These are phyloP conservation scores for Neospermospora avenae DNA, from an alignment of 2,329 filamentous ascomycete species.

Conservation along the genomic window DNA sequence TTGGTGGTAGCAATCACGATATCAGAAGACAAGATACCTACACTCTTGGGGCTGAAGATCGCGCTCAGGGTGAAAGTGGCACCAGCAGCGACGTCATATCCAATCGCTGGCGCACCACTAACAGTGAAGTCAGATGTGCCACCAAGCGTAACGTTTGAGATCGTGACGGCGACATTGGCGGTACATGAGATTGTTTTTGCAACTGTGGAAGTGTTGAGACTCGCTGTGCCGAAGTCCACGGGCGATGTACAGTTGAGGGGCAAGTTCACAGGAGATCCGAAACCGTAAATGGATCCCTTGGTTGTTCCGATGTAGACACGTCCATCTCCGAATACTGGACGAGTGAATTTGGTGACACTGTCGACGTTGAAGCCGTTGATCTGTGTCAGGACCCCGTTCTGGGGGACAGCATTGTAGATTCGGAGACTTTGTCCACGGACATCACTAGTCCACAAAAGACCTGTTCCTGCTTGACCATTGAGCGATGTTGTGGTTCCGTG, in stretches of 20 bases:
- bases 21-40: constrained; percentile 48
- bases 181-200: constrained; percentile 44
- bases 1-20: constrained; percentile 49
- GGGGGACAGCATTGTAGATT: constrained; percentile 51
- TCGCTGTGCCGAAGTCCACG: constrained; percentile 45
- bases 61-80: constrained; percentile 43
- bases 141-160: constrained; percentile 41
- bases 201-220: constrained; percentile 39
- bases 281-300: constrained; percentile 50
- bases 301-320: constrained; percentile 52
- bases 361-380: constrained; percentile 50
- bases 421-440: constrained; percentile 51
- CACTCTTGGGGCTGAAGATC: constrained; percentile 43
- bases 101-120: constrained; percentile 33
- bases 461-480: constrained; percentile 50
- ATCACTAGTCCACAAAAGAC: constrained; percentile 54
- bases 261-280: constrained; percentile 52
- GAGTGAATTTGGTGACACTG: constrained; percentile 53
- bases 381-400: constrained; percentile 44
- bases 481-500: constrained; percentile 56
- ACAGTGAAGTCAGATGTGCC: constrained; percentile 40
- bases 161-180: constrained; percentile 43
- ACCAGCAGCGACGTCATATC: constrained; percentile 37
- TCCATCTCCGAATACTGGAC: constrained; percentile 56
- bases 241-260: constrained; percentile 52